Evolutionary conservation across 2,329 filamentous ascomycete species (phyloP), one percentile per base, ranked within the genome.

Genomic region (Oidium heveae): DNA sequence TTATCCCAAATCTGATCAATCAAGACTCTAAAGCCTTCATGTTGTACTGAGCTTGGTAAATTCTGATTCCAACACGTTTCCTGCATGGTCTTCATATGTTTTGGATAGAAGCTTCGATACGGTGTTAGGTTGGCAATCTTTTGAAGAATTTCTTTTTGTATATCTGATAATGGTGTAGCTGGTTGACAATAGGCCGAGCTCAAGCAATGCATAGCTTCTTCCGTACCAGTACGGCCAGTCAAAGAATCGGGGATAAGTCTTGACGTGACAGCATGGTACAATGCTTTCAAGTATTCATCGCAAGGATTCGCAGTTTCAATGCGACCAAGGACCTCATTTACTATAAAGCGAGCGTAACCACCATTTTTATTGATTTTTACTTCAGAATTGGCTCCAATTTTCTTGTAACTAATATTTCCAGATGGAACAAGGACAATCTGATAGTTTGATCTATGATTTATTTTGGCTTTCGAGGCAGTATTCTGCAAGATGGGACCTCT

Each of bases 191-290:
- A 63, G 0, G 71, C 74, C 0, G 75, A 75, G 2, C 63, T 60
- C 0, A 82, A 64, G 33, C 68, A 70, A 1, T 69, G 63, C 0
- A 78, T 56, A 0, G 76, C 72, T 62, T 82, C 77, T 60, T 84
- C 79, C 0, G 70, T 72, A 0, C 80, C 80, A 0, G 77, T 82
- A 0, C 71, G 68, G 0, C 70, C 66, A 0, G 78, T 82, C 0
- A 84, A 67, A 0, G 68, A 64, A 60, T 84, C 80, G 0, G 75
- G 72, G 0, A 82, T 37, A 0, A 72, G 59, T 52, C 36, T 51
- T 15, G 56, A 57, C 18, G 56, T 57, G 36, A 43, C 55, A 51
- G 56, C 56, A 54, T 57, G 56, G 22, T 54, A 39, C 22, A 53
- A 46, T 37, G 56, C 56, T 55, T 57, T 57, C 16, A 54, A 50